Evolutionary conservation across 805 yeast species (phyloP).

Genomic region (Yarrowia sp.): DNA sequence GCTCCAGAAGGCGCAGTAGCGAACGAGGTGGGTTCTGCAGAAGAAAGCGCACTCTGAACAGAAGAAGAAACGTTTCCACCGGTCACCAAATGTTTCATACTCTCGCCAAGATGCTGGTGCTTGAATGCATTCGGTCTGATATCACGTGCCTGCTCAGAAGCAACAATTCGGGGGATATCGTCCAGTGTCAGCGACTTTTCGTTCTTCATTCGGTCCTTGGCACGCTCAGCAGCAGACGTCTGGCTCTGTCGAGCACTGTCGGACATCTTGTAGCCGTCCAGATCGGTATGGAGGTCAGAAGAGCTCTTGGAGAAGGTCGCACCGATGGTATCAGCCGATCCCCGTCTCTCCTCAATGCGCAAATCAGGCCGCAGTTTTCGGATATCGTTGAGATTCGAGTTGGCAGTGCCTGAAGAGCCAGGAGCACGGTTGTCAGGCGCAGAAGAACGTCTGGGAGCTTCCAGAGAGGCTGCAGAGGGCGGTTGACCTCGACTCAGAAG

Average conservation of each 20-base stretch:
- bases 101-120: conserved; percentile 57
- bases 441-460: conserved; percentile 10
- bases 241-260: conserved; percentile 18
- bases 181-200: conserved; percentile 90
- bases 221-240: conserved; percentile 57
- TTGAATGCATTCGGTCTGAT: conserved; percentile 91
- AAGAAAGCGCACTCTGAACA: conserved; percentile 17
- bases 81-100: conserved; percentile 16
- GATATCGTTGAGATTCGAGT: conserved; percentile 1
- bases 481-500: conserved; percentile 46
- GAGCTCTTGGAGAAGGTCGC: conserved; percentile 1
- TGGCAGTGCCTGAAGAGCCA: neutral
- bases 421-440: conserved; percentile 21
- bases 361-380: conserved; percentile 8
- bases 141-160: conserved; percentile 95
- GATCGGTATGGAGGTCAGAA: conserved; percentile 27
- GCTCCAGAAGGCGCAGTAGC: conserved; percentile 5
- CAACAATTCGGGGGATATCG: conserved; percentile 96
- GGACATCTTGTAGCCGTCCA: conserved; percentile 37
- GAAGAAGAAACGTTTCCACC: conserved; percentile 30
- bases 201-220: conserved; percentile 73
- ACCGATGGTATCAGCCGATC: conserved; percentile 1
- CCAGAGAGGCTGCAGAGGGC: neutral
- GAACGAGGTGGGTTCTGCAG: conserved; percentile 8
- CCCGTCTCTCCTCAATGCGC: conserved; percentile 6